Conservation (phyloP, 345 rosid species). For the Bruguiera gymnorhiza region DNA sequence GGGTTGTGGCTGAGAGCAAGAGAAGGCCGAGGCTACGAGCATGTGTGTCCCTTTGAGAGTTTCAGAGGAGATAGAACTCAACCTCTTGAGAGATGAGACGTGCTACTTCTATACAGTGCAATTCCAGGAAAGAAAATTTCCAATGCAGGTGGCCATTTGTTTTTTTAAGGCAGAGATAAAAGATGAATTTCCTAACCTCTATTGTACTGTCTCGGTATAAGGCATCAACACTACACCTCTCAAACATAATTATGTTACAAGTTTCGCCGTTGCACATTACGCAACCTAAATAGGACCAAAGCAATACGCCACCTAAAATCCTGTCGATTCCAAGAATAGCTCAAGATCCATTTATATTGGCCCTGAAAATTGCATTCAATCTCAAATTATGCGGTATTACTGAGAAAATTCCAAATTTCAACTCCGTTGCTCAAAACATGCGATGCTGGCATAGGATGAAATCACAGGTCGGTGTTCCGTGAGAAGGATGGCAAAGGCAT, state of each 20-base stretch:
- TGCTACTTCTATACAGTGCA: no score
- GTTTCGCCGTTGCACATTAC: conserved; percentile 16
- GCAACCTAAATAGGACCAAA: conserved; percentile 10
- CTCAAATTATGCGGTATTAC: no score
- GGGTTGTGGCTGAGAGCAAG: no score
- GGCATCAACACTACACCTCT: neutral
- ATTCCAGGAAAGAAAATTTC: no score
- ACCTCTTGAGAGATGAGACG: no score
- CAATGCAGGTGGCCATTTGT: no score
- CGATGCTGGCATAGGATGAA: neutral
- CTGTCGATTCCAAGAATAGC: neutral
- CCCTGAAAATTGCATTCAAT: neutral
- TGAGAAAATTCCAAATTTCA: no score
- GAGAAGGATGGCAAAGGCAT: conserved; percentile 90
- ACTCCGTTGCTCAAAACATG: no score
- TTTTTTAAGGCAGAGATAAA: no score
- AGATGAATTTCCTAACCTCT: neutral
- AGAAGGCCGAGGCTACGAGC: no score
- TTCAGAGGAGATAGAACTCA: no score
- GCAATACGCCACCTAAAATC: neutral
- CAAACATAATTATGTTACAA: conserved; percentile 32
- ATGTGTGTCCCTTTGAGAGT: no score
- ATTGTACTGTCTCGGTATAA: neutral
- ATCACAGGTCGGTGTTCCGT: conserved; percentile 73
- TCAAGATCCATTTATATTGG: conserved; percentile 1